These are phyloP conservation scores for Hyaloscypha hepaticicola DNA, from an alignment of 495 filamentous ascomycete species.

Conservation along the genomic window DNA sequence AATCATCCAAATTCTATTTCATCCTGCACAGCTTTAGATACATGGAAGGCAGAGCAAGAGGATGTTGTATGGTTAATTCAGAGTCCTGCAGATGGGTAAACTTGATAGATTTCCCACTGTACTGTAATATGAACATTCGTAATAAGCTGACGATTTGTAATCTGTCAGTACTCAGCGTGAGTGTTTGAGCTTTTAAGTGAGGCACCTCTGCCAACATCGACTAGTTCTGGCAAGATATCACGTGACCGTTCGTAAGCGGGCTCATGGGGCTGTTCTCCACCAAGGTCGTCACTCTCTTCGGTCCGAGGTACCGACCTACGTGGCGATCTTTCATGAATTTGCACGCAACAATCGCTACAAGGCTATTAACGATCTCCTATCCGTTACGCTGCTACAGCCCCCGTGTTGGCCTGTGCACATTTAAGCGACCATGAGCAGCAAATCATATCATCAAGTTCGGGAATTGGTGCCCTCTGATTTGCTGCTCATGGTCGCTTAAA, in stretches of 20 bases:
- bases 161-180: neutral
- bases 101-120: slow-evolving; percentile 11
- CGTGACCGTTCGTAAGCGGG: neutral
- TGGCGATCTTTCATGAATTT: slow-evolving; percentile 25
- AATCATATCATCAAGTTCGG: too few relatives aligned
- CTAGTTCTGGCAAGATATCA: neutral
- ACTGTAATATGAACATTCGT: slow-evolving; percentile 10
- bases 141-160: slow-evolving; percentile 6
- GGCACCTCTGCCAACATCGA: slow-evolving; percentile 13
- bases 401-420: too few relatives aligned
- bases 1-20: slow-evolving; percentile 13
- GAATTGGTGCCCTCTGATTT: too few relatives aligned
- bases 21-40: slow-evolving; percentile 14
- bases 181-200: slow-evolving; percentile 14
- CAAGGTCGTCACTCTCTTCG: slow-evolving; percentile 4
- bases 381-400: too few relatives aligned
- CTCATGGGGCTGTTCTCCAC: slow-evolving; percentile 1
- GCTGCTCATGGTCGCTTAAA: too few relatives aligned
- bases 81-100: slow-evolving; percentile 12
- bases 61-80: slow-evolving; percentile 13
- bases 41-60: slow-evolving; percentile 23
- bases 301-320: slow-evolving; percentile 21
- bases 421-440: too few relatives aligned
- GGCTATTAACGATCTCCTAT: slow-evolving; percentile 14
- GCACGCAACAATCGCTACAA: slow-evolving; percentile 28